Base-by-base conservation (phyloP, 805 yeast genomes). In the Candida insectalens region DNA sequence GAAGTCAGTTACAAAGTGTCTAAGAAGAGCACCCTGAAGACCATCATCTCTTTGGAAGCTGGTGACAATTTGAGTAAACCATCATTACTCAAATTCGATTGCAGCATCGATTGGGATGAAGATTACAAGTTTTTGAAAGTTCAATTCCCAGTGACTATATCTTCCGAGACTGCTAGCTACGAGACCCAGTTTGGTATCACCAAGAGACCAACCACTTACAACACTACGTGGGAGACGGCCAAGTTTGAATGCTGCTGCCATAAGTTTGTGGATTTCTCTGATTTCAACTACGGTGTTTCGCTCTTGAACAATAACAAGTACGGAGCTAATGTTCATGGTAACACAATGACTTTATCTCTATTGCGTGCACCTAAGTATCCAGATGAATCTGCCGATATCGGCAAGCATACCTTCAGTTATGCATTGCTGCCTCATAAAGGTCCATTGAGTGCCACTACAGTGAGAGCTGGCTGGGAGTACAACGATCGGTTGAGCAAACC, bases 231-330 rank as follows among this genome's bases (percentile, higher is more conserved):
- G 97, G 98, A 89, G 50, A 80, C 81, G 22, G 97, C 97, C 37
- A 88, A 87, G 55, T 89, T 89, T 56, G 98, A 89, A 59, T 95
- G 87, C 8, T 83, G 95, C 50, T 85, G 82, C 49, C 98, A 92
- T 57, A 83, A 83, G 51, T 89, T 84, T 60, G 89, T 94, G 46
- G 98, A 89, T 53, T 76, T 83, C 47, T 81, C 94, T 18, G 97
- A 85, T 49, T 73, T 65, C 55, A 73, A 71, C 40, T 88, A 84
- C 50, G 98, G 98, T 51, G 95, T 87, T 9, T 69, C 94, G 0
- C 60, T 89, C 13, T 53, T 89, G 48, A 89, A 88, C 54, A 78
- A 85, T 57, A 71, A 77, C 51, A 89, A 89, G 56, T 89, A 85
- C 51, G 98, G 98, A 6, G 94, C 85, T 45, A 70, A 94, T 1